These are phyloP conservation scores for Aspergillus diversus DNA, from an alignment of 495 filamentous ascomycete genomes.

Conservation along the genomic window DNA sequence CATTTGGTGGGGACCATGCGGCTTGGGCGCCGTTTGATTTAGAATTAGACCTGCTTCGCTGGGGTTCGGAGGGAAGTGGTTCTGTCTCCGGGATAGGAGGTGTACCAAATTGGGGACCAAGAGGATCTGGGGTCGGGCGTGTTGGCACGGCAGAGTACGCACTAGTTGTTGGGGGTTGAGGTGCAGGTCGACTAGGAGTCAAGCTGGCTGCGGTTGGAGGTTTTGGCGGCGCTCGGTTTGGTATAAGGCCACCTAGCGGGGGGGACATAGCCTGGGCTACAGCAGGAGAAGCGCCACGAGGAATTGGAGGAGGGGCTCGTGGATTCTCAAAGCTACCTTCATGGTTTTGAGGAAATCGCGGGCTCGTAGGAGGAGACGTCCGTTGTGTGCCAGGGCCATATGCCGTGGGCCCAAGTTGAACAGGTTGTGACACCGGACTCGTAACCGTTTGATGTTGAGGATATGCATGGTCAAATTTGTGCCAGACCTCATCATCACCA, in stretches of 20 bases:
- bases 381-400: constrained; percentile 21
- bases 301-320: constrained; percentile 88
- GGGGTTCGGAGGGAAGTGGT: constrained; percentile 58
- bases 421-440: constrained; percentile 33
- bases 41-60: constrained; percentile 46
- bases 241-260: constrained; percentile 40
- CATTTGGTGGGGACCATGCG: constrained; percentile 34
- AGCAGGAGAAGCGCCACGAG: constrained; percentile 51
- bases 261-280: constrained; percentile 34
- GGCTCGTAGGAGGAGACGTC: constrained; percentile 83
- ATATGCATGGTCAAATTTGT: constrained; percentile 90
- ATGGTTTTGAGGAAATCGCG: constrained; percentile 88
- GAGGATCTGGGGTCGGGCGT: constrained; percentile 31
- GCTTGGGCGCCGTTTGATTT: constrained; percentile 43
- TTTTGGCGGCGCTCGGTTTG: constrained; percentile 50
- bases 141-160: constrained; percentile 25
- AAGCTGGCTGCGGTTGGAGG: constrained; percentile 38
- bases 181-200: constrained; percentile 50
- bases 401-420: constrained; percentile 18
- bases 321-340: constrained; percentile 97
- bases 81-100: constrained; percentile 51
- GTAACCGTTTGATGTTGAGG: constrained; percentile 58
- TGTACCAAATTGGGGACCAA: constrained; percentile 32
- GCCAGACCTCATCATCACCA: constrained; percentile 82
- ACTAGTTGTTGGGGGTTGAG: constrained; percentile 51